phyloP scores from a whole-genome alignment of 1,284 basidiomycete genomes.

The Cutaneotrichosporon sp. region DNA sequence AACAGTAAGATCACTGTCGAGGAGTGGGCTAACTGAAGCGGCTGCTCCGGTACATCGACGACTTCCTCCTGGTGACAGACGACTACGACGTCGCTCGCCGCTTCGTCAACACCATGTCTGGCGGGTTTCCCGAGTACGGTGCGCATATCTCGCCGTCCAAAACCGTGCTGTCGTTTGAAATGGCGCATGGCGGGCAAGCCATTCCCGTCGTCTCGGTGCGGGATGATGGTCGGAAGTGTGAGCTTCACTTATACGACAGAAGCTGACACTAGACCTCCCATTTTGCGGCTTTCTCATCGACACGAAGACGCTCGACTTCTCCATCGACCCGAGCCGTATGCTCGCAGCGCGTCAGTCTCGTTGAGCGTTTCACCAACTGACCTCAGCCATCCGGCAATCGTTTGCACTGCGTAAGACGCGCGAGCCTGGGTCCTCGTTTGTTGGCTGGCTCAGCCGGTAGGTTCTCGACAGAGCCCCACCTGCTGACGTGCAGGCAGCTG shows the following conservation, averaged over 20 bases:
- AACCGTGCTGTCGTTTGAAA: slow-evolving; percentile 63
- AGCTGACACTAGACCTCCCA: slow-evolving; percentile 66
- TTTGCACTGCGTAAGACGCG: slow-evolving; percentile 46
- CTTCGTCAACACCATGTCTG: slow-evolving; percentile 78
- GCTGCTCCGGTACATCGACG: slow-evolving; percentile 84
- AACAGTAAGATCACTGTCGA: slow-evolving; percentile 60
- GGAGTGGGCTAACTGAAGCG: slow-evolving; percentile 57
- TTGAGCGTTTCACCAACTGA: too few relatives aligned
- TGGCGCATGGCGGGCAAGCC: slow-evolving; percentile 28
- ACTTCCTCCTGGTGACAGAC: slow-evolving; percentile 88
- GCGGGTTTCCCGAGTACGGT: slow-evolving; percentile 88
- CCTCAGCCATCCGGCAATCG: slow-evolving; percentile 47
- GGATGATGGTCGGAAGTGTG: slow-evolving; percentile 21
- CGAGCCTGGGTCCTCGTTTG: slow-evolving; percentile 38
- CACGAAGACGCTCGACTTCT: slow-evolving; percentile 71
- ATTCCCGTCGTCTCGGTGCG: slow-evolving; percentile 24
- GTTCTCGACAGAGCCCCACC: slow-evolving; percentile 2
- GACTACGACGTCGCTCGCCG: slow-evolving; percentile 62
- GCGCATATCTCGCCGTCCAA: slow-evolving; percentile 87
- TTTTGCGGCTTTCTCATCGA: slow-evolving; percentile 87
- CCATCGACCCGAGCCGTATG: slow-evolving; percentile 69
- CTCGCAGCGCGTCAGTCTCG: slow-evolving; percentile 62
- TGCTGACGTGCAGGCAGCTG: slow-evolving; percentile 36
- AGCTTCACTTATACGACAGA: too few relatives aligned
- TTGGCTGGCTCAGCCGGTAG: slow-evolving; percentile 48